Evolutionary conservation across 225 moss, liverwort and hornwort species (phyloP), one percentile per base, ranked within the genome.

Genomic region (Pleurozium schreberi): DNA sequence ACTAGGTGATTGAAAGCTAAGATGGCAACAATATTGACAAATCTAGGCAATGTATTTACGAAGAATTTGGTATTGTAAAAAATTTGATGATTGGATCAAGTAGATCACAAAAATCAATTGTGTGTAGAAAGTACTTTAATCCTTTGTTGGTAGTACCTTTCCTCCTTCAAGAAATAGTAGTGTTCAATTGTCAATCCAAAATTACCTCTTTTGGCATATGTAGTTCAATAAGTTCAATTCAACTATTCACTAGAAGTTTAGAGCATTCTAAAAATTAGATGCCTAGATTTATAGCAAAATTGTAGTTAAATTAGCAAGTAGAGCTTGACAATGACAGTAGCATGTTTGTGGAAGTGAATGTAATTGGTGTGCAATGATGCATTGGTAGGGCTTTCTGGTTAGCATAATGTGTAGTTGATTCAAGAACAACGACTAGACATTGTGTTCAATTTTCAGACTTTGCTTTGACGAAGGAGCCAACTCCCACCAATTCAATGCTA

Each of bases 71-170:
- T 88, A 53, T 77, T 23, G 94, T 96, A 61, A 94, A 96, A 74
- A 95, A 98, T 87, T 91, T 98, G 36, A 95, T 95, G 30, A 85
- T 97, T 42, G 92, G 95, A 11, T 88, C 92, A 81, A 90, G n/a
- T n/a, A 88, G 59, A 97, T 45, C 84, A 81, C 20, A 52, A 50
- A 50, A 33, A 20, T 2, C 7, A 1, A 33, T 18, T 13, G 8
- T 14, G 14, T 5, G 5, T 53, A 0, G 6, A 36, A 14, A 76
- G 6, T 23, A 76, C 9, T 53, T 8, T 25, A 36, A 36, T 77
- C 21, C 6, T 77, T 53, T 38, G 15, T 77, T 25, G 12, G 12
- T 77, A 38, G 55, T 76, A 53, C 3, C 14, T 76, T 14, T 76
- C 8, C 0, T 92, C 62, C 88, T 81, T 5, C 12, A 43, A 59